Base-by-base conservation (phyloP, 176 grass and related monocot species). In the Puya raimondii region DNA sequence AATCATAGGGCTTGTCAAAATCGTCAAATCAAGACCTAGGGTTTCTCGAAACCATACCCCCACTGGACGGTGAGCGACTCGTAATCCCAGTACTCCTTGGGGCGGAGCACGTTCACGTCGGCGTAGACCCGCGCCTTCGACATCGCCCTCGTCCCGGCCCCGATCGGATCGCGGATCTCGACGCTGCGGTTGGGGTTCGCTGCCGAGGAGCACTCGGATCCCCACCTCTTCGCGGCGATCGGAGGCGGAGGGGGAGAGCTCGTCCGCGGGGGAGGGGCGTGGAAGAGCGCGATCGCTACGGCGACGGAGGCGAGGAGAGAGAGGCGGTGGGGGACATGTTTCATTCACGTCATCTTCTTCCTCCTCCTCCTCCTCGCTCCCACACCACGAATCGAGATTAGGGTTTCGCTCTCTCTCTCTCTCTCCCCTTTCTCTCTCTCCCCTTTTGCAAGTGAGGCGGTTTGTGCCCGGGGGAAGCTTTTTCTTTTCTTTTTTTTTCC, bases 11-110 rank as follows among this genome's bases (percentile, higher is more conserved):
- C 33, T 7, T 21, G 7, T 61, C 56, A 61, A 18, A 20, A 61
- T 61, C 33, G 33, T 6, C 56, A 18, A 61, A 61, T 61, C 56
- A 61, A 20, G 16, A 22, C 56, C 33, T 17, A 61, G n/a, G 3
- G 17, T 22, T 61, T 42, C 33, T 42, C 33, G 15, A 33, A 78
- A 25, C 22, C 80, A 72, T 67, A 94, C 90, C 90, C 90, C 90
- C 90, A 94, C 51, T 87, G 83, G 33, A 89, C 90, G 76, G 83
- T 76, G 71, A 89, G 86, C 14, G 90, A 78, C 84, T 94, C 86
- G 71, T 94, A 94, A 77, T 94, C 90, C 90, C 90, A 94, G 83
- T 89, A 94, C 70, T 94, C 90, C 86, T 89, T 94, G n/a, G 90
- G 83, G 13, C 90, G 90, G 48, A 87, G 71, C 58, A 86, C 83